Percentiles rank a stretch among this genome's conserved stretches.
These are phyloP conservation scores for Kwoniella shivajii DNA, from an alignment of 1,284 basidiomycete species.

Conservation along the genomic window DNA sequence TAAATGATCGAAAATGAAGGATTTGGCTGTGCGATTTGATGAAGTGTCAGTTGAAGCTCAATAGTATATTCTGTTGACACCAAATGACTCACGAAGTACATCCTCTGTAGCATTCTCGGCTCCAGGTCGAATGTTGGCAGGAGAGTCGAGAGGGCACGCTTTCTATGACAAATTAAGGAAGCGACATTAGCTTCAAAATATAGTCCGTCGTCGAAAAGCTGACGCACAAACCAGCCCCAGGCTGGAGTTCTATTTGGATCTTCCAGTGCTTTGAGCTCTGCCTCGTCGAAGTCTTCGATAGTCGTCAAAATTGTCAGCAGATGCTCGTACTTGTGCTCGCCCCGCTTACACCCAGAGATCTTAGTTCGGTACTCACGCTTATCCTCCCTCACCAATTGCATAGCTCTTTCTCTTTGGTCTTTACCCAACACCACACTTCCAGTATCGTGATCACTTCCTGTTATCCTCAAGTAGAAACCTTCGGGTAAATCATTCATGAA, in stretches of 20 bases:
- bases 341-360: constrained; percentile 5
- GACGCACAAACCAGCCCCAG: constrained; percentile 50
- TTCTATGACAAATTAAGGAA: constrained; percentile 40
- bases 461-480: constrained; percentile 42
- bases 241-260: constrained; percentile 48
- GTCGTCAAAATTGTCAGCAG: constrained; percentile 15
- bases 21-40: constrained; percentile 40
- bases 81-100: constrained; percentile 33
- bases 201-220: no score
- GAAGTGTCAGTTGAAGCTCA: constrained; percentile 9
- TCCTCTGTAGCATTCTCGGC: constrained; percentile 45
- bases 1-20: constrained; percentile 56
- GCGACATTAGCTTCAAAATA: no score
- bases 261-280: constrained; percentile 50
- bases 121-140: constrained; percentile 45
- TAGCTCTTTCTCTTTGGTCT: constrained; percentile 53
- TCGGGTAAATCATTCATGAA: constrained; percentile 42
- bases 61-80: background rate
- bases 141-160: constrained; percentile 50
- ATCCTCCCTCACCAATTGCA: constrained; percentile 48
- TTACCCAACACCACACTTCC: constrained; percentile 51
- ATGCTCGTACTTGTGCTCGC: background rate
- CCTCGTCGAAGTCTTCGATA: constrained; percentile 49
- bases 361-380: constrained; percentile 43
- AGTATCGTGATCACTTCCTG: constrained; percentile 53